Base-by-base conservation (phyloP, 2,329 filamentous ascomycete species). In the Epichloe typhina region DNA sequence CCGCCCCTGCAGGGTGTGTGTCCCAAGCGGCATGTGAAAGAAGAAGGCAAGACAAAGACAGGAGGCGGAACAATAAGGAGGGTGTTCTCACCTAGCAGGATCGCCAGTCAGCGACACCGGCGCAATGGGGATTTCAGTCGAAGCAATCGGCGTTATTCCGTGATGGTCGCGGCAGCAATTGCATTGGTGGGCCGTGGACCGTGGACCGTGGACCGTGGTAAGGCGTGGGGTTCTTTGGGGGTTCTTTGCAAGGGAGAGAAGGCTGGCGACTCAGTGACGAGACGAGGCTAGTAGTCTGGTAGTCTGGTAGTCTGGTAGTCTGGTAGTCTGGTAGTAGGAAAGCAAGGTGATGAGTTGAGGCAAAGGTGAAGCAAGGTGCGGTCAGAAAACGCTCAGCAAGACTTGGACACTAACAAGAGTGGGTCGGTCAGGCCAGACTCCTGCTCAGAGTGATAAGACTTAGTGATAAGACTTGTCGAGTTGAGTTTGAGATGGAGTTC, bases 141-240 rank as follows among this genome's bases (percentile, higher is more conserved):
- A 53, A 50, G 52, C 51, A 55, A 52, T 53, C 51, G 53, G 54
- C 53, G 51, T 47, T 39, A 49, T 52, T 55, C 49, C 49, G 46
- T 56, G 47, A 51, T 44, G 46, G 53, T 41, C 40, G 46, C 39
- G 21, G 46, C 43, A 44, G 26, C 49, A 47, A 50, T 36, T 52
- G 52, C 39, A 52, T 51, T 45, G 54, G 54, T 52, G 52, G 42
- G 45, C 44, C 48, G 35, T 17, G 43, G 49, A 19, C 19, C 17
- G 17, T 17, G 17, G 17, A 17, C 17, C 19, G 54, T 52, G 52
- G 42, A 41, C 43, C 48, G 41, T 36, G 43, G 49, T 37, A 15
- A 36, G 45, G 42, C 46, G 52, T 53, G 46, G 49, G 23, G 43
- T 47, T 49, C 37, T 49, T 54, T 54, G 54, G 21, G 33, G 23